Conservation (phyloP, 2,329 filamentous ascomycete genomes). For the Mycosphaerella arachidis region DNA sequence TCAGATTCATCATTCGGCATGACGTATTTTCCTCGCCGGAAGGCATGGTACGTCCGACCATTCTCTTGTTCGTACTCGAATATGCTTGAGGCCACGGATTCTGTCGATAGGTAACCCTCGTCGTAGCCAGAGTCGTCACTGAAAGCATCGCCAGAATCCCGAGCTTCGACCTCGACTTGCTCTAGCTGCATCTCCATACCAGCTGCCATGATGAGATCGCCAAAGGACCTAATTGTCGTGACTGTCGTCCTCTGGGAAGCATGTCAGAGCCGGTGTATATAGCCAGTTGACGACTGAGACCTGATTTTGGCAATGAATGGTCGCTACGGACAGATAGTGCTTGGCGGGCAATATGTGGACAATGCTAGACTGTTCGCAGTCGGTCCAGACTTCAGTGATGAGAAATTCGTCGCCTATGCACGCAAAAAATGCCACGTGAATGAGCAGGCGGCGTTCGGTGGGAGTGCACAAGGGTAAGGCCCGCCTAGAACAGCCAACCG, state of each 20-base stretch:
- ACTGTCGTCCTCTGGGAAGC: not conserved
- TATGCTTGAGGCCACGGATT: conserved; percentile 32
- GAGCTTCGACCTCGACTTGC: conserved; percentile 16
- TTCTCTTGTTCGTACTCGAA: conserved; percentile 22
- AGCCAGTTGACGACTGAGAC: not conserved
- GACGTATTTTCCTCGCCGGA: conserved; percentile 29
- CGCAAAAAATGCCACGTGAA: not conserved
- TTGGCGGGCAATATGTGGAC: not conserved
- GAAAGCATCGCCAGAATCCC: conserved; percentile 10
- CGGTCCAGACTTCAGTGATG: not conserved
- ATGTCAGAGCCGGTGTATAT: not conserved
- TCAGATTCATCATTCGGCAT: conserved; percentile 28
- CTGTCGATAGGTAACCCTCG: conserved; percentile 25
- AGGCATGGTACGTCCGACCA: conserved; percentile 22
- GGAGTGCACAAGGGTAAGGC: not conserved
- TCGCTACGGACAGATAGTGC: not conserved
- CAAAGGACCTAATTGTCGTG: not conserved
- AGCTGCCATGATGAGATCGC: not conserved
- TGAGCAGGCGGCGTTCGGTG: not conserved
- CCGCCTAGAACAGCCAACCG: not conserved
- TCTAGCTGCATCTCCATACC: conserved; percentile 8
- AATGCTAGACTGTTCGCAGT: not conserved
- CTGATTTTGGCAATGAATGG: not conserved
- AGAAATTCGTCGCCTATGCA: not conserved
- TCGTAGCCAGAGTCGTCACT: conserved; percentile 21